Percentiles rank a stretch among this genome's conserved stretches.
These are phyloP conservation scores for Botryotinia calthae DNA, from an alignment of 2,329 filamentous ascomycete genomes.

Conservation along the genomic window DNA sequence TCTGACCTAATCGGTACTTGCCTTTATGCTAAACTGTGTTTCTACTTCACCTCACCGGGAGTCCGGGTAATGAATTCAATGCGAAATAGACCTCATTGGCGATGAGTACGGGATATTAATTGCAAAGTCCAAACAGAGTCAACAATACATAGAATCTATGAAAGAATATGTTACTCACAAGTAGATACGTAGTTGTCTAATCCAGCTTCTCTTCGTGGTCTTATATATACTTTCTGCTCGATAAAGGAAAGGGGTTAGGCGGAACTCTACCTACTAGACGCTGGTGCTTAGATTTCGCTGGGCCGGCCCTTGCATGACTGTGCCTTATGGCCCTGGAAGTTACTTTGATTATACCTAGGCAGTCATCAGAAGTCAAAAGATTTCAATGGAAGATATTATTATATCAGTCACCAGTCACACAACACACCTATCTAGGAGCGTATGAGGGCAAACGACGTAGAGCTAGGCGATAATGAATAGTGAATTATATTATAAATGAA, in stretches of 20 bases:
- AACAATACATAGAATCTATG: neutral
- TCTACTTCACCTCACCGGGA: neutral
- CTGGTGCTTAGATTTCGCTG: neutral
- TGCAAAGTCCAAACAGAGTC: neutral
- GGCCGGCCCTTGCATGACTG: neutral
- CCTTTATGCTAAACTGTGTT: neutral
- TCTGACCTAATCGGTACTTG: neutral
- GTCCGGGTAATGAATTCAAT: neutral
- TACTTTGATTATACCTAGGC: neutral
- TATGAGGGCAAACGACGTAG: neutral
- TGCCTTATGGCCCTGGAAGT: neutral
- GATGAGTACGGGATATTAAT: neutral
- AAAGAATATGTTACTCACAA: neutral
- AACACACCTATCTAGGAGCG: neutral
- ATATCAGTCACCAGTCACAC: neutral
- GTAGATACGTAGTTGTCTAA: neutral
- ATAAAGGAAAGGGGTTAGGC: neutral
- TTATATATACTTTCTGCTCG: neutral
- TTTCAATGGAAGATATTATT: neutral
- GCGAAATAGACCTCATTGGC: neutral
- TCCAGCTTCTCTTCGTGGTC: neutral
- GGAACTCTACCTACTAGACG: neutral
- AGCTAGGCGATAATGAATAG: neutral
- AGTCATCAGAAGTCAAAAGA: neutral
- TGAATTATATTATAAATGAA: neutral